A percentile compares a stretch with the other conserved stretches of the same genome.
These are phyloP conservation scores for Xylaria telfairii DNA, from an alignment of 495 filamentous ascomycete species.

Conservation along the genomic window DNA sequence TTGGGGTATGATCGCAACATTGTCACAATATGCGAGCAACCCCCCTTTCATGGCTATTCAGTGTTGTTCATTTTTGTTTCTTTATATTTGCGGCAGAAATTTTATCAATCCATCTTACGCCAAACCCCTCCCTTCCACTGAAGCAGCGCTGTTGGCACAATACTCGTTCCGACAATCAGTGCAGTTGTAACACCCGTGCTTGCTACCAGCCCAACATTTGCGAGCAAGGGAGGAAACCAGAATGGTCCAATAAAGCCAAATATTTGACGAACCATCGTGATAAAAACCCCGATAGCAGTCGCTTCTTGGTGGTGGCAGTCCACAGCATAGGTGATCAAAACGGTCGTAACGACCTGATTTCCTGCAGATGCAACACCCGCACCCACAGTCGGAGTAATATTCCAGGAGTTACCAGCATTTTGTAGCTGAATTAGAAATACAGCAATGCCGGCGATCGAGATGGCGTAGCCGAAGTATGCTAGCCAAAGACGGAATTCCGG, in stretches of 20 bases:
- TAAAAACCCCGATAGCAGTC: slow-evolving; percentile 61
- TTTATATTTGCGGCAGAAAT: neutral
- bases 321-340: slow-evolving; percentile 60
- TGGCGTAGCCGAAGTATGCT: slow-evolving; percentile 55
- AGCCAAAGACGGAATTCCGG: slow-evolving; percentile 56
- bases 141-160: neutral
- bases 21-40: no score
- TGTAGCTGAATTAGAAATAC: slow-evolving; percentile 57
- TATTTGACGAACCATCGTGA: slow-evolving; percentile 58
- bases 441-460: slow-evolving; percentile 56
- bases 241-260: slow-evolving; percentile 66
- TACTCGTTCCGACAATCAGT: neutral
- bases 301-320: slow-evolving; percentile 58
- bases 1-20: no score
- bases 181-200: neutral
- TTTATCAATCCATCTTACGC: neutral
- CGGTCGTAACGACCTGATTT: slow-evolving; percentile 63
- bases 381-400: slow-evolving; percentile 57
- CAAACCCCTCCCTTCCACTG: slow-evolving; percentile 1
- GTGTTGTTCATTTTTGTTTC: neutral
- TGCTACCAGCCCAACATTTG: slow-evolving; percentile 8
- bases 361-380: slow-evolving; percentile 56
- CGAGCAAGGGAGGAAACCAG: slow-evolving; percentile 49
- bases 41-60: no score
- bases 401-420: slow-evolving; percentile 46